Base-by-base conservation (phyloP, 2,329 filamentous ascomycete genomes). In the Sporothrix variecibatus region DNA sequence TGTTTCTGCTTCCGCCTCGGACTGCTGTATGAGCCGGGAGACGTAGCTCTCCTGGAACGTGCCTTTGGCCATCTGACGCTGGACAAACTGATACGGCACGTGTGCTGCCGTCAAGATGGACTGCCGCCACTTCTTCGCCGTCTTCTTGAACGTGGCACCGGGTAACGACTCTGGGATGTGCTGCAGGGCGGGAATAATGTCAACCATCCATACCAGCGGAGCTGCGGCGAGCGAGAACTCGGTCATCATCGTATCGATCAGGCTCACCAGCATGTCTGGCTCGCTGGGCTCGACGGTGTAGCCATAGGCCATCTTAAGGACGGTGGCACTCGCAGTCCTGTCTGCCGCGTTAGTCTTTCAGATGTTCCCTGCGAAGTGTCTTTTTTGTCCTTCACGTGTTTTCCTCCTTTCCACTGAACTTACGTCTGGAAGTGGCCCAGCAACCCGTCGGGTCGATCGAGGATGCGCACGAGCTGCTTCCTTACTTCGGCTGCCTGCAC, bases 41-140 rank as follows among this genome's bases (percentile, higher is more conserved):
- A 70, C 67, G 46, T 70, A 70, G 67, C 67, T 70, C 34, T 70
- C 67, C 20, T 53, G 49, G 67, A 38, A 15, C 12, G 23, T 70
- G 15, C 46, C 46, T 9, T 70, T 2, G 28, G 67, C 67, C 67
- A 70, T 56, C 46, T 38, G 31, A 7, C 51, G 31, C 67, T 70
- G 46, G 2, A 70, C 67, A 38, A 53, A 70, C 20, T 26, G 46
- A n/a, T 58, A 58, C 12, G 53, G 53, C 6, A 58, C 53, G 12
- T 58, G 53, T 0, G 53, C 53, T 1, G 26, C 53, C 26, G 53
- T 58, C 53, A 58, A 58, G 53, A 58, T 58, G 23, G 53, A 58
- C 23, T 58, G 53, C 23, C 53, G 53, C 53, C 53, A 58, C 53
- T 58, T 26, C 9, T 58, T 58, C 3, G 53, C 53, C 8, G 53